Base-by-base conservation (phyloP, 768 basidiomycete species). In the Neoboletus brunneissimus region DNA sequence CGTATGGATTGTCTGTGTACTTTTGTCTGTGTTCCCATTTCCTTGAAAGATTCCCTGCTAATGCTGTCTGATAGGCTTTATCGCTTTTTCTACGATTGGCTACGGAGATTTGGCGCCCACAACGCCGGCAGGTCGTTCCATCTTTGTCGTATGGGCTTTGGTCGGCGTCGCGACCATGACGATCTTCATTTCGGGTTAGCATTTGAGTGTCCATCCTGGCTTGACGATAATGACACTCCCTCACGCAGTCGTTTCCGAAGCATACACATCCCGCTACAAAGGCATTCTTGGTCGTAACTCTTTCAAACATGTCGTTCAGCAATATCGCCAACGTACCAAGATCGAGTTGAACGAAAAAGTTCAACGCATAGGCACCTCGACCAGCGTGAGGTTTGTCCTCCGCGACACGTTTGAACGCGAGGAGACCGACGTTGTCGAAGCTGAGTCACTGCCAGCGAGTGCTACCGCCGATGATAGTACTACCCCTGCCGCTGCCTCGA, bases 61-160 rank as follows among this genome's bases (percentile, higher is more conserved):
- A 40, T 9, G 25, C 2, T 44, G 25, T 23, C 41, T 18, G 2
- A 32, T 57, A 89, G 88, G 88, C 65, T 86, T 89, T 63, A 73
- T 87, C 48, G 70, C 87, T 11, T 91, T 92, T 72, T 82, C 82
- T 0, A 89, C 87, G 1, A 84, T 91, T 29, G 90, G 89, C 15
- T 89, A 85, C 60, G 85, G 81, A 70, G 89, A 91, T 63, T 73
- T 77, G 15, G 60, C 80, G 0, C 89, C 88, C 0, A 65, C 67
- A 48, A 84, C 87, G 0, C 81, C 86, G 12, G 82, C 86, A 4
- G 91, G 90, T 12, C 82, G 88, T 23, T 82, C 87, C 15, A 77
- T 92, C 34, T 92, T 92, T 67, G 79, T 91, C 40, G 81, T 83
- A 3, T 91, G 90, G 90, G 87, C 89, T 0, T 69, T 92, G 35